These are phyloP conservation scores for Lyophyllum decastes DNA, from an alignment of 768 basidiomycete genomes.

Conservation along the genomic window DNA sequence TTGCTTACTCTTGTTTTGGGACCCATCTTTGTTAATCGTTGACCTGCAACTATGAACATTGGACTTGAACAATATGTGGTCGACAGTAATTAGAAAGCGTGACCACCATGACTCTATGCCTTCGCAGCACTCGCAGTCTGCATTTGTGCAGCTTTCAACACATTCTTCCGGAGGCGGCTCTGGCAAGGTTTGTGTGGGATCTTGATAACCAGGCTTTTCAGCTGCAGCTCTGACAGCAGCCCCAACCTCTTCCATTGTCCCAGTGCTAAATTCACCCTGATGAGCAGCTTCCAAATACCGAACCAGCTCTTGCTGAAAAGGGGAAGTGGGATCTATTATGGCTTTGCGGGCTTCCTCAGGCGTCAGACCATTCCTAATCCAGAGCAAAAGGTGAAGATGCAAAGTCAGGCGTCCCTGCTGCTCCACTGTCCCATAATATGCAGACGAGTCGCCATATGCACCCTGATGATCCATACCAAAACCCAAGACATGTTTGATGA, in stretches of 20 bases:
- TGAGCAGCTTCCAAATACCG: conserved; percentile 6
- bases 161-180: conserved; percentile 16
- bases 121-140: conserved; percentile 22
- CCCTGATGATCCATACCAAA: conserved; percentile 17
- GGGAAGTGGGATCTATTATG: conserved; percentile 8
- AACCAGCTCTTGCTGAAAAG: conserved; percentile 6
- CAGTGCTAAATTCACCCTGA: conserved; percentile 8
- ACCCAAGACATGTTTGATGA: conserved; percentile 18
- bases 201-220: background rate
- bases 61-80: conserved; percentile 28
- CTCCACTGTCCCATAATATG: conserved; percentile 34
- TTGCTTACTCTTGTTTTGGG: background rate
- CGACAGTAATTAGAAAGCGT: conserved; percentile 19
- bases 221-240: background rate
- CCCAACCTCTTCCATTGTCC: background rate
- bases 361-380: conserved; percentile 18
- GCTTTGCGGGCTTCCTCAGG: conserved; percentile 6
- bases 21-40: conserved; percentile 14
- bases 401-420: conserved; percentile 29
- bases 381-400: conserved; percentile 30
- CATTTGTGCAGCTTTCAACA: conserved; percentile 4
- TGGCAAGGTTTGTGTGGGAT: conserved; percentile 25
- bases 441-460: conserved; percentile 27
- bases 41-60: conserved; percentile 30
- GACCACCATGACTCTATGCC: conserved; percentile 13